These are phyloP conservation scores for Flaveria ramosissima DNA, from an alignment of 129 eudicot genomes.

Conservation along the genomic window DNA sequence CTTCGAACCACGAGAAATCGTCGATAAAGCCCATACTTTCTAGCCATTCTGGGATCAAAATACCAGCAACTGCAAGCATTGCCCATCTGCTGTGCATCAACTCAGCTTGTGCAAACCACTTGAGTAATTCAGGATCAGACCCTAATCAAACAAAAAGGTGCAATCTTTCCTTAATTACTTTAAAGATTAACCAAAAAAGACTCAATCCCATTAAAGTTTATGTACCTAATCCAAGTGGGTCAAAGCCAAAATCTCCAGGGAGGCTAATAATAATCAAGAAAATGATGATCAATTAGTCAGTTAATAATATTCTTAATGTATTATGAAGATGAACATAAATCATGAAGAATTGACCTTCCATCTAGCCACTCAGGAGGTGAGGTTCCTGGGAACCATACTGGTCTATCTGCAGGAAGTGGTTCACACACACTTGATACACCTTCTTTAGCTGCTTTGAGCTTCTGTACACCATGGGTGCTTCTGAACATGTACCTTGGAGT, in stretches of 20 bases:
- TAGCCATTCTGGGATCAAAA: constrained; percentile 85
- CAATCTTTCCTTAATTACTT: background rate
- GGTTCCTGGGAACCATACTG: constrained; percentile 92
- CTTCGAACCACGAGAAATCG: constrained; percentile 68
- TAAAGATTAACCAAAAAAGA: background rate
- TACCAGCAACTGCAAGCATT: constrained; percentile 92
- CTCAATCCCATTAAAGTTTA: background rate
- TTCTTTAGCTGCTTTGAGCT: constrained; percentile 60
- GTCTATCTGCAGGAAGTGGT: constrained; percentile 96
- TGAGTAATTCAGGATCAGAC: constrained; percentile 78
- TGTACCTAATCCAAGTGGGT: constrained; percentile 89
- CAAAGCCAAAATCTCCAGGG: constrained; percentile 98
- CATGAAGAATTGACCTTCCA: constrained; percentile 59
- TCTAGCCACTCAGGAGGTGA: constrained; percentile 88
- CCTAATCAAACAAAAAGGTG: constrained; percentile 34
- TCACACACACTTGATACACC: constrained; percentile 80
- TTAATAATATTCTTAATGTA: background rate
- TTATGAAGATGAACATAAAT: background rate
- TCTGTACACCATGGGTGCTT: constrained; percentile 18
- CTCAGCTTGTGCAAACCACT: constrained; percentile 97
- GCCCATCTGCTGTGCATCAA: constrained; percentile 94
- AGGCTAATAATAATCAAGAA: constrained; percentile 49
- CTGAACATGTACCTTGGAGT: constrained; percentile 25
- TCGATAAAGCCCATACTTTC: constrained; percentile 67
- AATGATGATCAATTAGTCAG: background rate